Conservation (phyloP, 345 rosid genomes). For the Salix dunnii region DNA sequence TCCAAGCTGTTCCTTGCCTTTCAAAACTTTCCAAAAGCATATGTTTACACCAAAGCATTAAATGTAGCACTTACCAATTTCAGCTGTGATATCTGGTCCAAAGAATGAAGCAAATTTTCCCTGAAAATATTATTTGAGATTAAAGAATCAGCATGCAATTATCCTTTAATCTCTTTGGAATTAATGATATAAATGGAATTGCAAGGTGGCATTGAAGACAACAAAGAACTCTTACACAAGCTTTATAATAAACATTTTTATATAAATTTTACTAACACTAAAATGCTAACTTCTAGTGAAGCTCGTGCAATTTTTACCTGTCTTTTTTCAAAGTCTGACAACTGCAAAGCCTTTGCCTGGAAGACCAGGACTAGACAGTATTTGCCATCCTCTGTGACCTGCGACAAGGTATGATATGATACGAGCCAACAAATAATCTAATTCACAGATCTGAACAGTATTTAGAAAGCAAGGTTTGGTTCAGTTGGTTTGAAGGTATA, state of each 20-base stretch:
- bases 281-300: neutral
- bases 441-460: neutral
- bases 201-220: neutral
- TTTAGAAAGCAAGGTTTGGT: neutral
- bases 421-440: neutral
- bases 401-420: constrained; percentile 1
- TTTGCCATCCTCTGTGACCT: constrained; percentile 79
- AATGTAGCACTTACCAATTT: constrained; percentile 54
- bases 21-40: neutral
- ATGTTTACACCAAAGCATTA: neutral
- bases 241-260: neutral
- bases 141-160: constrained; percentile 17
- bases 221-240: neutral
- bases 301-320: constrained; percentile 42
- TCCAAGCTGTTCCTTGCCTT: neutral
- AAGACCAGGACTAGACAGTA: constrained; percentile 72
- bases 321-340: constrained; percentile 81
- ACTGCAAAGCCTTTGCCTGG: constrained; percentile 68
- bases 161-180: neutral
- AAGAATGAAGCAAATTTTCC: constrained; percentile 89
- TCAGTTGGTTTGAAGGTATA: constrained; percentile 1
- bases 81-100: constrained; percentile 84
- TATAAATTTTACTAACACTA: neutral
- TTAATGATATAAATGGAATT: neutral
- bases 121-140: constrained; percentile 34